A percentile compares a stretch with the other conserved stretches of the same genome.
Conservation (phyloP, 2,329 filamentous ascomycete species). For the Scopulariopsis brevicaulis region DNA sequence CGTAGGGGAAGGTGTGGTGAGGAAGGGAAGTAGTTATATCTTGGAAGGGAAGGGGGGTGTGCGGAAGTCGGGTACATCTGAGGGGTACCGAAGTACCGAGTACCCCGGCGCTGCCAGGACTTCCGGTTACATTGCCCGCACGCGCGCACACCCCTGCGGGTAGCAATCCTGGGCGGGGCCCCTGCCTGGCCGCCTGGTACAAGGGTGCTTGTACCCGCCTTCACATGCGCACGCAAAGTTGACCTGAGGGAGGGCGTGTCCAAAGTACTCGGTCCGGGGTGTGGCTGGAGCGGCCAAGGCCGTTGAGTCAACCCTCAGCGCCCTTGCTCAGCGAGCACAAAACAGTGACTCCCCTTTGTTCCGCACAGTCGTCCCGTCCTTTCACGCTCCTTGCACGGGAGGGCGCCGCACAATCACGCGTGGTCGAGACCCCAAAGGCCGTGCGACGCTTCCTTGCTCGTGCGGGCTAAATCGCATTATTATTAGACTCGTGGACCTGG, state of each 20-base stretch:
- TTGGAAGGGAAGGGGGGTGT: background rate
- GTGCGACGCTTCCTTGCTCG: background rate
- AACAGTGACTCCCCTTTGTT: background rate
- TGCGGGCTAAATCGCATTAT: background rate
- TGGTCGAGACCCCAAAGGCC: background rate
- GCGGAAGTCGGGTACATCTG: background rate
- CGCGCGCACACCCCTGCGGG: background rate
- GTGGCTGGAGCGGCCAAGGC: background rate
- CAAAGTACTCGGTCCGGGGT: background rate
- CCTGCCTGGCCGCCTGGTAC: background rate
- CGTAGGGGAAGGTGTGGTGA: background rate
- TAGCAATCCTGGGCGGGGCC: slow-evolving; percentile 1
- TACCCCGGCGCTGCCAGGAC: background rate
- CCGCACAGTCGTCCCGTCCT: background rate
- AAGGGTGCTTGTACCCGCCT: background rate
- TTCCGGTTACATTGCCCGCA: slow-evolving; percentile 1
- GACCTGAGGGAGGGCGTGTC: background rate
- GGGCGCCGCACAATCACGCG: background rate
- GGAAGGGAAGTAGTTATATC: background rate
- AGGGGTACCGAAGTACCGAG: background rate
- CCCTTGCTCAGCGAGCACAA: background rate
- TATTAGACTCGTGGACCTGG: background rate
- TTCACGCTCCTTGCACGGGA: background rate
- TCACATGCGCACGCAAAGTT: background rate
- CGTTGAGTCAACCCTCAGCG: background rate